phyloP scores from a whole-genome alignment of 2,329 filamentous ascomycete species.

The Neurospora sp. region DNA sequence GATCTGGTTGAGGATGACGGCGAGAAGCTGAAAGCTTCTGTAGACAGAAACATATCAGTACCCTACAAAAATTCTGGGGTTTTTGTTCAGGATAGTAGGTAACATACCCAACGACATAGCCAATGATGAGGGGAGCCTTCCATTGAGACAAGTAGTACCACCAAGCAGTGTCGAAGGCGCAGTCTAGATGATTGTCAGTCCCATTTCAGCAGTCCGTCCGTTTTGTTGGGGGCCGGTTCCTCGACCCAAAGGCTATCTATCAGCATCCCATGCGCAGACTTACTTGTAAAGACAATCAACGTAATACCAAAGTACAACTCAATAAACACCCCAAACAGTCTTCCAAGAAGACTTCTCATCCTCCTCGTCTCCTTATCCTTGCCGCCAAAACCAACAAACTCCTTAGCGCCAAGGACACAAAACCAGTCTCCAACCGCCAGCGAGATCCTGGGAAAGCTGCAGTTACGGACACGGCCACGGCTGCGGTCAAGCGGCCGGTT shows the following conservation, averaged over 20 bases:
- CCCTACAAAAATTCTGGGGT: neutral
- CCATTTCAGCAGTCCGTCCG: neutral
- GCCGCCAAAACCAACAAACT: neutral
- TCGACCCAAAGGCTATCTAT: neutral
- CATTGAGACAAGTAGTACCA: neutral
- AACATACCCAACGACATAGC: neutral
- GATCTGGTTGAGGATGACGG: neutral
- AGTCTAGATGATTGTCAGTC: neutral
- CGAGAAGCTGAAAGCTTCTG: neutral
- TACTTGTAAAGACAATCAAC: neutral
- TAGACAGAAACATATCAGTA: neutral
- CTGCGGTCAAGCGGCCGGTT: neutral
- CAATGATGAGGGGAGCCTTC: neutral
- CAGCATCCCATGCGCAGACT: neutral
- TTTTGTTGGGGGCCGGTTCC: neutral
- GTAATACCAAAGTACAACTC: neutral
- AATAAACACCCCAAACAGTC: neutral
- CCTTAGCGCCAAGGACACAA: slow-evolving; percentile 2
- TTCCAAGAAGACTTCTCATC: neutral
- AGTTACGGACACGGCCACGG: neutral
- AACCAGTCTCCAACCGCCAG: slow-evolving; percentile 5
- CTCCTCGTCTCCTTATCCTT: neutral
- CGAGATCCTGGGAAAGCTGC: neutral
- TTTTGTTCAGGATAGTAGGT: neutral
- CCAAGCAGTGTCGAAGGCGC: neutral